Base-by-base conservation (phyloP, 2,329 filamentous ascomycete species). In the Acrocalymma vagum region DNA sequence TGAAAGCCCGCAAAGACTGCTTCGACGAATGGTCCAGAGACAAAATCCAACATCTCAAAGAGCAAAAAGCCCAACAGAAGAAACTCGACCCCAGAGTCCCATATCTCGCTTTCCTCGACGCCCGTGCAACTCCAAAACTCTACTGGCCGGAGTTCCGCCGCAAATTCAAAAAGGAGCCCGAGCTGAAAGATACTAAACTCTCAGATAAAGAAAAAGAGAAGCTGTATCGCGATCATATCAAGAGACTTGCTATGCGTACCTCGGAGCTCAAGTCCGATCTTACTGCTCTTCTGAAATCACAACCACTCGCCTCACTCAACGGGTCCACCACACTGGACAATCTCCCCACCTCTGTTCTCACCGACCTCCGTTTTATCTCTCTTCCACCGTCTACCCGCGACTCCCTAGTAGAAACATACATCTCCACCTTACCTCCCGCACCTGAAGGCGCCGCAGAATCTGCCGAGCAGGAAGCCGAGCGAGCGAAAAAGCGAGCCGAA, bases 61-160 rank as follows among this genome's bases (percentile, higher is more conserved):
- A 88, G 54, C 81, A 82, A 59, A 85, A 88, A 42, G 86, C 86
- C 16, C 85, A 80, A 47, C 82, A 91, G 63, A 87, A 88, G 69
- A 93, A 90, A 73, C 83, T 83, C 51, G 91, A 97, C 60, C 93
- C 94, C 1, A 79, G 81, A 30, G 87, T 96, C 51, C 84, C 86
- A 1, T 99, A 95, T 67, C 74, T 97, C 45, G 80, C 82, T 0
- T 87, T 99, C 50, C 76, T 99, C 20, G 84, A 93, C 50, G 82
- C 86, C 32, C 82, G 90, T 54, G 93, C 92, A 0, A 94, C 86
- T 0, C 87, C 90, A 0, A 97, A 96, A 72, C 79, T 99, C 1
- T 99, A 95, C 76, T 99, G 94, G 94, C 87, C 90, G 0, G 94
- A 99, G 66, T 99, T 99, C 72, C 90, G 89, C 59, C 80, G 94